These are phyloP conservation scores for Diaporthe amygdali DNA, from an alignment of 2,329 filamentous ascomycete species.

Conservation along the genomic window DNA sequence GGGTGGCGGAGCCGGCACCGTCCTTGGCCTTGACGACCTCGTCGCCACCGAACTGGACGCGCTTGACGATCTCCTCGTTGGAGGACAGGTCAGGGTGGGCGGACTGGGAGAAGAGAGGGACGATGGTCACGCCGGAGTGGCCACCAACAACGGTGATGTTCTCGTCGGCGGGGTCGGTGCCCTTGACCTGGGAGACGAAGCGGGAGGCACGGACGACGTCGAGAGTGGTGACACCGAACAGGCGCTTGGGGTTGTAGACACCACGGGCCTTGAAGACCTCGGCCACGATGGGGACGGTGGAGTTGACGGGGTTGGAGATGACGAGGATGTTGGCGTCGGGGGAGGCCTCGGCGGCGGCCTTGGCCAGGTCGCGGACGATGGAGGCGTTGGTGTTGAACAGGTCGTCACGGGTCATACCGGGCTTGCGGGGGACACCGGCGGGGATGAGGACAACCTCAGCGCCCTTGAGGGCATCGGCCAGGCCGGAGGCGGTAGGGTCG, in stretches of 20 bases:
- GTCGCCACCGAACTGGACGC: constrained; percentile 98
- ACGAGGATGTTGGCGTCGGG: constrained; percentile 95
- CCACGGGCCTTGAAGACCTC: constrained; percentile 95
- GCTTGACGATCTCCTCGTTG: constrained; percentile 81
- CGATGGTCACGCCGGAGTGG: constrained; percentile 98
- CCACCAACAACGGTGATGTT: constrained; percentile 95
- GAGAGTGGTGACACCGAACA: constrained; percentile 99
- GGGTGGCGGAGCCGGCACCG: constrained; percentile 93
- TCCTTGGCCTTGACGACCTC: constrained; percentile 99
- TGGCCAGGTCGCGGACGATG: constrained; percentile 97
- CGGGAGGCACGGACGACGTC: constrained; percentile 97
- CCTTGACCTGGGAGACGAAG: constrained; percentile 96
- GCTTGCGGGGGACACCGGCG: constrained; percentile 97
- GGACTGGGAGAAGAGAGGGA: constrained; percentile 95
- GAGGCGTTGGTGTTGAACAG: constrained; percentile 99
- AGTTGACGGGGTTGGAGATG: constrained; percentile 99
- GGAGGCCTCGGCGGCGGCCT: constrained; percentile 85
- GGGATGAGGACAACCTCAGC: constrained; percentile 96
- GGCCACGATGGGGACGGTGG: constrained; percentile 94
- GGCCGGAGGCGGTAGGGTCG: constrained; percentile 76
- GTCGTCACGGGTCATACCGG: constrained; percentile 99
- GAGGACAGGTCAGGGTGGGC: constrained; percentile 83
- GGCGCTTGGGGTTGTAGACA: constrained; percentile 98
- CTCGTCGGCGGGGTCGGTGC: constrained; percentile 88
- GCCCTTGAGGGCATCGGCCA: constrained; percentile 80